Evolutionary conservation across 805 yeast species (phyloP), one percentile per base, ranked within the genome.

Genomic region (Candida koratica): DNA sequence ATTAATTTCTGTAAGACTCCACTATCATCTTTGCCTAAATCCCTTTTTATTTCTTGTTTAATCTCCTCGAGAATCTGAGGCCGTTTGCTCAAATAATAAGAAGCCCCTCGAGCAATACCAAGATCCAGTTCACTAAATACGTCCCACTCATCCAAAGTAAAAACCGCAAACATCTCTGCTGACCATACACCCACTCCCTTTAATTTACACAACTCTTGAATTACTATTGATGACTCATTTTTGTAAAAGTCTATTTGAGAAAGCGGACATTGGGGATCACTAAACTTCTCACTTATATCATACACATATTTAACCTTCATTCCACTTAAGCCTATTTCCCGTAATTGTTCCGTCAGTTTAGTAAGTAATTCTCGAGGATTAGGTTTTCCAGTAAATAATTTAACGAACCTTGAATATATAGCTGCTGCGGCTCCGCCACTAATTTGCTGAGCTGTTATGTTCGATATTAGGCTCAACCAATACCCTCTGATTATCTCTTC

Each of bases 131-230:
- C 62, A 4, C 93, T 81, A 55, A 86, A 86, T 0, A 85, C 75
- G 53, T 89, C 80, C 52, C 75, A 52, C 38, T 84, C 69, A 17
- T 70, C 71, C 29, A 88, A 60, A 1, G 84, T 82, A 52, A 86
- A 86, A 15, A 81, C 51, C 12, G 84, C 58, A 56, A 87, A 89
- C 96, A 89, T 89, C 37, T 82, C 83, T 0, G 93, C 89, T 4
- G 88, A 77, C 97, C 97, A 89, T 1, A 71, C 70, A 0, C 93
- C 94, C 12, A 84, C 72, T 0, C 94, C 94, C 49, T 83, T 82
- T 43, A 83, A 61, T 17, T 54, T 53, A 0, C 73, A 70, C 36
- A 81, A 56, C 39, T 70, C 72, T 13, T 66, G 66, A 1, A 71
- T 51, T 11, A 82, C 58, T 15, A 63, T 76, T 2, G 72, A 73